Base-by-base conservation (phyloP, 805 yeast genomes). In the Candida loeiensis region DNA sequence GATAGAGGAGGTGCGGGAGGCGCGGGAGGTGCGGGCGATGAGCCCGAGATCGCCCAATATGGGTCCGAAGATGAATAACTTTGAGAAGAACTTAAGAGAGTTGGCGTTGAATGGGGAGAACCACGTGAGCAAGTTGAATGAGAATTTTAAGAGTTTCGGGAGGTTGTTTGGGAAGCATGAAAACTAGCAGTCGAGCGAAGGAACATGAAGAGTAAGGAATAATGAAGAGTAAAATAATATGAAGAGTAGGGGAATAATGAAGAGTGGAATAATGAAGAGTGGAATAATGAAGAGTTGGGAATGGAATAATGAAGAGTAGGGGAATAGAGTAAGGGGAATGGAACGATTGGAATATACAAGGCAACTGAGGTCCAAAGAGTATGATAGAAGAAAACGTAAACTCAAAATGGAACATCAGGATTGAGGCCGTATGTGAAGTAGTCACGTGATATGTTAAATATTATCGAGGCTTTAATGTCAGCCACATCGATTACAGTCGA, bases 121-220 rank as follows among this genome's bases (percentile, higher is more conserved):
- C 31, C 78, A 78, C 41, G 80, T 80, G 18, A 81, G 67, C 55
- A 80, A 76, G 49, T 55, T 83, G 40, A 81, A 81, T 54, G 88
- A 82, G 53, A 82, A 80, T 46, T 71, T 81, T 58, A 76, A 73
- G 51, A 77, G 67, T 45, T 71, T 83, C 44, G 85, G 87, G 6
- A 76, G 82, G 54, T 59, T 69, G 36, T 66, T 69, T 51, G 46
- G 71, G 14, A 67, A 63, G 45, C 70, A 66, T 25, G 40, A 48
- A 34, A 45, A 45, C 18, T 43, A 41, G 28, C 11, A 5, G 14
- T 7, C 28, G 11, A 9, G 14, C 14, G 28, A 25, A n/a, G 13
- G 28, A 25, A 9, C 11, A 5, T n/a, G 6, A 14, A 13, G 17
- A 14, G 17, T 4, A 11, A 25, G n/a, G 27, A 4, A 11, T 21